These are phyloP conservation scores for Naganishia vaughanmartiniae DNA, from an alignment of 768 basidiomycete genomes.

Conservation along the genomic window DNA sequence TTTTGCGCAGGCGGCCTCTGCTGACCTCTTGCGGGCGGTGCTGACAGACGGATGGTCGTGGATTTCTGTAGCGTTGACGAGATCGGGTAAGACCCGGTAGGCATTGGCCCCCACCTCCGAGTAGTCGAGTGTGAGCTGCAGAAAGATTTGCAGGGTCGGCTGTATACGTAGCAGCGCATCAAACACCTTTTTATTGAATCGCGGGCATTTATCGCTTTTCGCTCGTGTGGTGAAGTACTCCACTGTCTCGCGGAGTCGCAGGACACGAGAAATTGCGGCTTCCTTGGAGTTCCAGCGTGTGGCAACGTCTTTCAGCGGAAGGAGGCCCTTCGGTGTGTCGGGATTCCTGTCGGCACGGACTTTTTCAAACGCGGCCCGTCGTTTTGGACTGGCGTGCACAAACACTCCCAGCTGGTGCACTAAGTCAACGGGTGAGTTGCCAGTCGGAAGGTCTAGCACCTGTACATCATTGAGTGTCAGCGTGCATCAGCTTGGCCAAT, in stretches of 20 bases:
- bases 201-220: background rate
- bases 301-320: background rate
- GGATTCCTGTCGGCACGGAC: background rate
- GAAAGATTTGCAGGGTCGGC: background rate
- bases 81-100: background rate
- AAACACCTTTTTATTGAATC: background rate
- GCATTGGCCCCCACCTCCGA: background rate
- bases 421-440: background rate
- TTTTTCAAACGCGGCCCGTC: background rate
- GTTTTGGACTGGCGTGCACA: background rate
- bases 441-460: background rate
- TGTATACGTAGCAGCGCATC: background rate
- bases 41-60: background rate
- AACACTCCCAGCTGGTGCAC: slow-evolving; percentile 10
- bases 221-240: background rate
- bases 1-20: background rate
- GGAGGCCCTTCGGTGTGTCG: background rate
- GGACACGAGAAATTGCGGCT: background rate
- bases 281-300: slow-evolving; percentile 11
- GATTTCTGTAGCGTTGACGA: background rate
- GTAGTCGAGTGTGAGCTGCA: background rate
- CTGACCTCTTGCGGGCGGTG: background rate
- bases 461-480: background rate
- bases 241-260: background rate
- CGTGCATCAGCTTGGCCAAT: background rate